Percentiles rank a stretch among this genome's conserved stretches.
Conservation (phyloP, 2,329 filamentous ascomycete species). For the Tolypocladium paradoxum region DNA sequence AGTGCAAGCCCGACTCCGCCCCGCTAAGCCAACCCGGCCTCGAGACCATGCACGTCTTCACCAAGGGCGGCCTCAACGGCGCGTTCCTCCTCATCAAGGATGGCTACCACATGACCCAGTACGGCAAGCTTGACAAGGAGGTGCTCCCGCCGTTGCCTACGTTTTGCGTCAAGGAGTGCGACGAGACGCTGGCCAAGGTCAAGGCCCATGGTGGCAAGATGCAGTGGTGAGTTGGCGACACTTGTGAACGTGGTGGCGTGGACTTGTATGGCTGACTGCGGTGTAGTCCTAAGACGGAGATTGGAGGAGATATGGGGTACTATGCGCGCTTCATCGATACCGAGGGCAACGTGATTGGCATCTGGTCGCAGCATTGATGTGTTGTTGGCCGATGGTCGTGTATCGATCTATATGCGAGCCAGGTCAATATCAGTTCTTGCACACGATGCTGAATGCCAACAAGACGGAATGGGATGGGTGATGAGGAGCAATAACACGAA, state of each 20-base stretch:
- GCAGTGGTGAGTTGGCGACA: slow-evolving; percentile 19
- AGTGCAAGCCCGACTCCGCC: slow-evolving; percentile 11
- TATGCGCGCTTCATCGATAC: slow-evolving; percentile 25
- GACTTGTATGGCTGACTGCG: neutral
- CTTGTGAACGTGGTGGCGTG: neutral
- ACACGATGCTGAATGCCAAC: neutral
- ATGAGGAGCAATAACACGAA: neutral
- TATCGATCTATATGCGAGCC: neutral
- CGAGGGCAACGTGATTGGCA: slow-evolving; percentile 26
- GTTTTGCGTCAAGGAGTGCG: slow-evolving; percentile 21
- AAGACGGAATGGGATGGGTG: neutral
- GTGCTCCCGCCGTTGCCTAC: slow-evolving; percentile 21
- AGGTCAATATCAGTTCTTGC: neutral
- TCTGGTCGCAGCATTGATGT: slow-evolving; percentile 20
- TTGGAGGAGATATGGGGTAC: slow-evolving; percentile 21
- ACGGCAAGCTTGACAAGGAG: slow-evolving; percentile 10
- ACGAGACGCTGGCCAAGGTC: slow-evolving; percentile 18
- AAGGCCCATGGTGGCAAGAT: slow-evolving; percentile 20
- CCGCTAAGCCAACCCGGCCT: slow-evolving; percentile 11
- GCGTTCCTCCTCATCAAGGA: slow-evolving; percentile 23
- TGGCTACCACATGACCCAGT: slow-evolving; percentile 15
- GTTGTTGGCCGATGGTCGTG: neutral
- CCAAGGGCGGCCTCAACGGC: slow-evolving; percentile 20
- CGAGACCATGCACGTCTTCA: slow-evolving; percentile 23
- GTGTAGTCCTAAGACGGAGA: slow-evolving; percentile 23